Base-by-base conservation (phyloP, 2,329 filamentous ascomycete genomes). In the Botrytis hyacinthi region DNA sequence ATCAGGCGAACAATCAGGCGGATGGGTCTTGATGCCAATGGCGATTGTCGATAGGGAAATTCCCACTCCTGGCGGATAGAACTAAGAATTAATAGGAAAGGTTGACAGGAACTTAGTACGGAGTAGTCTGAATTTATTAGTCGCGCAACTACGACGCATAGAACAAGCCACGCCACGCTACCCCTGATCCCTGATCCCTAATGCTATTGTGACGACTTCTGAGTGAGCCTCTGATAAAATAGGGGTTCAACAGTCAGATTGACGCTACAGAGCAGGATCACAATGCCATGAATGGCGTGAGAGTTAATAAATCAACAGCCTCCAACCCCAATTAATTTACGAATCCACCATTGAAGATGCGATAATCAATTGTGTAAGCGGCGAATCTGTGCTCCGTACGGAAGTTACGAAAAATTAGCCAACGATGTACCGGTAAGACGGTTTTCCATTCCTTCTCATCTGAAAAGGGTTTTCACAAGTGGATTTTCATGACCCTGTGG, bases 211-310 rank as follows among this genome's bases (percentile, higher is more conserved):
- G 51, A 57, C 51, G 51, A 57, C n/a, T 57, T 57, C n/a, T 57
- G 51, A 57, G 14, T 37, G 32, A n/a, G 7, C 35, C 63, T 37
- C 32, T 67, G 22, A 67, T 44, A 35, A 10, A 10, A 67, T 67
- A 67, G 65, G 65, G 65, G 65, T 29, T 66, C 35, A 54, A 29
- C 14, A n/a, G 65, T 54, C 46, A 54, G 46, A 20, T 46, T 54
- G 46, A 54, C 26, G 18, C 3, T 35, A 40, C n/a, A 63, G 40
- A 9, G 18, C 37, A 63, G n/a, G 37, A n/a, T 44, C 37, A 8
- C 20, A 35, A 61, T 61, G 4, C 3, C 32, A 14, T n/a, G n/a
- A 63, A 44, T 22, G 37, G 61, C 20, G 40, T 40, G 4, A n/a
- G n/a, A 44, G 14, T 8, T 16, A 29, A 29, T 26, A 42, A 44